Percentiles rank a stretch among this genome's conserved stretches.
These are phyloP conservation scores for Tylopilus sp. DNA, from an alignment of 768 basidiomycete species.

Conservation along the genomic window DNA sequence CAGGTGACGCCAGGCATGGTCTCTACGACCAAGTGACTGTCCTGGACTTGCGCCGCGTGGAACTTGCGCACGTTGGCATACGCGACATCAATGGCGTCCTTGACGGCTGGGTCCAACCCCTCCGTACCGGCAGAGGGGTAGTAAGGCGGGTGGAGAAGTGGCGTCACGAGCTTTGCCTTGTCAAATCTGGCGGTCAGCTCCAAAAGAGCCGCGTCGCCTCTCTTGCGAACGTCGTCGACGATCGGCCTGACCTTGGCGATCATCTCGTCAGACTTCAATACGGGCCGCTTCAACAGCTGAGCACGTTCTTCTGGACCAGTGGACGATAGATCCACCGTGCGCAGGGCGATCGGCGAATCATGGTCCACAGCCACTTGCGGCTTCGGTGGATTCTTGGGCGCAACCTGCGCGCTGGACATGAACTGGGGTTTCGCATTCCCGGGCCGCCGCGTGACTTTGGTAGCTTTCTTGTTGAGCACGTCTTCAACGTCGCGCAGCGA, in stretches of 20 bases:
- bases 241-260: slow-evolving; percentile 93
- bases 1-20: slow-evolving; percentile 99
- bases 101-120: slow-evolving; percentile 56
- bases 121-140: slow-evolving; percentile 51
- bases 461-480: slow-evolving; percentile 81
- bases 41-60: slow-evolving; percentile 83
- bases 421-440: slow-evolving; percentile 93
- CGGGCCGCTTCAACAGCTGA: slow-evolving; percentile 80
- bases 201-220: slow-evolving; percentile 84
- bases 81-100: slow-evolving; percentile 81
- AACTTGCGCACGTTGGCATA: slow-evolving; percentile 91
- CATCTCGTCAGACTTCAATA: slow-evolving; percentile 60
- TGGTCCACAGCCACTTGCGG: slow-evolving; percentile 22
- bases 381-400: slow-evolving; percentile 29
- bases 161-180: slow-evolving; percentile 65
- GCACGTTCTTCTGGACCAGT: slow-evolving; percentile 51
- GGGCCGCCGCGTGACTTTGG: slow-evolving; percentile 78
- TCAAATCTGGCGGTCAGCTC: slow-evolving; percentile 94
- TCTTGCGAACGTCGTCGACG: slow-evolving; percentile 77
- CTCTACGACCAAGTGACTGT: slow-evolving; percentile 73
- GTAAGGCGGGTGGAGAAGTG: slow-evolving; percentile 79
- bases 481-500: slow-evolving; percentile 77
- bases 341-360: slow-evolving; percentile 69
- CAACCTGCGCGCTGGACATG: slow-evolving; percentile 26
- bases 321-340: slow-evolving; percentile 56